Base-by-base conservation (phyloP, 805 yeast genomes). In the Cyberlindnera maclurae region DNA sequence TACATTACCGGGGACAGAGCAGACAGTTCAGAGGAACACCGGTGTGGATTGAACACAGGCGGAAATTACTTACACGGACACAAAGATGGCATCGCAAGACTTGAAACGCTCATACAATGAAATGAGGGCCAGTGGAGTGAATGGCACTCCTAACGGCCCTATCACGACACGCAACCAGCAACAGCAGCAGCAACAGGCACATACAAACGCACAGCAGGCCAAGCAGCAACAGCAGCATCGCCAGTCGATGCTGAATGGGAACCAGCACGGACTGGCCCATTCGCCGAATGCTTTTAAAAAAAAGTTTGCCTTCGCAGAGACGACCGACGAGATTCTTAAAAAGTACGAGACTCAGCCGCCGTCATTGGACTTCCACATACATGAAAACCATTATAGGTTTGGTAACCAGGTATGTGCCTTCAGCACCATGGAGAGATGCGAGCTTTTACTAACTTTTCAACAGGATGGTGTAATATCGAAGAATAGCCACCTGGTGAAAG, bases 351-450 rank as follows among this genome's bases (percentile, higher is more conserved):
- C 76, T 40, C 74, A 73, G 44, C 83, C 90, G 9, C 82, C 96
- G 7, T 83, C 95, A 29, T 62, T 90, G 42, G 95, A 79, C 47
- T 80, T 90, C 52, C 97, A 90, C 54, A 87, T 90, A 17, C 89
- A 85, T 60, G 93, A 87, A 51, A 87, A 86, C 40, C 95, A 89
- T 61, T 90, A 79, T 59, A 74, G 95, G 44, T 89, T 90, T 64
- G 94, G 95, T 45, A 85, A 84, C 47, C 90, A 83, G 37, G 42
- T 39, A 34, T n/a, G 42, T 39, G 20, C 15, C 13, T 12, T 29
- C 7, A 8, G 12, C 11, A 13, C 11, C 10, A 24, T 18, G 32
- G 29, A 17, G 17, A 7, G 15, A 12, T 30, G 34, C 38, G 34
- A 39, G 34, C 41, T 27, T 11, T 15, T 7, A 26, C 24, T 20